Conservation (phyloP, 2,329 filamentous ascomycete species). For the Cercospora canescens region DNA sequence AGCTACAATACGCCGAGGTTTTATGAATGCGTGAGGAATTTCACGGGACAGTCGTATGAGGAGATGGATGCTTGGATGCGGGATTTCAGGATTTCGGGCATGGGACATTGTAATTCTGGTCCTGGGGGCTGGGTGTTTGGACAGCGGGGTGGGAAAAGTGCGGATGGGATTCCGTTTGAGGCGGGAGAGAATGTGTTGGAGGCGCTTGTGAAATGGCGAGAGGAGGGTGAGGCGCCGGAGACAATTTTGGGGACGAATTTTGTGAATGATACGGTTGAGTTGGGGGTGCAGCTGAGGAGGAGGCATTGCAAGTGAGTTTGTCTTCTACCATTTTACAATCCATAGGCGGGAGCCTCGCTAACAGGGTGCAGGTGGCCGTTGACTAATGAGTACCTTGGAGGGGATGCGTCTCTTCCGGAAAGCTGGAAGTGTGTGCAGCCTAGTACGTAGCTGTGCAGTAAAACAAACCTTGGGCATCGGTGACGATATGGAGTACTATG, state of each 20-base stretch:
- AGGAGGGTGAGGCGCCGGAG: conserved; percentile 33
- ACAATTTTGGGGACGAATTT: conserved; percentile 1
- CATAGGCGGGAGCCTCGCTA: neutral
- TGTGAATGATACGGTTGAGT: neutral
- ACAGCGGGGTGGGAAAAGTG: conserved; percentile 17
- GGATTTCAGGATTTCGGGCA: conserved; percentile 42
- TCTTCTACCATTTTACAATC: neutral
- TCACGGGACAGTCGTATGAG: neutral
- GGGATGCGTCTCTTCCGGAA: neutral
- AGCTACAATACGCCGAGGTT: conserved; percentile 1
- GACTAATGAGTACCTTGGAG: neutral
- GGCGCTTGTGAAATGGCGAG: conserved; percentile 36
- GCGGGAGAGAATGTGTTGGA: conserved; percentile 28
- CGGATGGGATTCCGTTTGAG: conserved; percentile 26
- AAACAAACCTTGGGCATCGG: no score
- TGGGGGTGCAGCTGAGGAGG: neutral
- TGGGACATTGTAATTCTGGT: conserved; percentile 40
- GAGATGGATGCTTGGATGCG: conserved; percentile 38
- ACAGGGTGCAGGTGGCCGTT: neutral
- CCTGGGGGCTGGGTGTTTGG: conserved; percentile 23
- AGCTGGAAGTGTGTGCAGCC: neutral
- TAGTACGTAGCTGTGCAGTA: no score
- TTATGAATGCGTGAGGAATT: conserved; percentile 26
- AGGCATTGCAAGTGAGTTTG: neutral
- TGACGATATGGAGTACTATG: no score